Evolutionary conservation across 129 eudicot genomes (phyloP).

Genomic region (Escallonia rubra): DNA sequence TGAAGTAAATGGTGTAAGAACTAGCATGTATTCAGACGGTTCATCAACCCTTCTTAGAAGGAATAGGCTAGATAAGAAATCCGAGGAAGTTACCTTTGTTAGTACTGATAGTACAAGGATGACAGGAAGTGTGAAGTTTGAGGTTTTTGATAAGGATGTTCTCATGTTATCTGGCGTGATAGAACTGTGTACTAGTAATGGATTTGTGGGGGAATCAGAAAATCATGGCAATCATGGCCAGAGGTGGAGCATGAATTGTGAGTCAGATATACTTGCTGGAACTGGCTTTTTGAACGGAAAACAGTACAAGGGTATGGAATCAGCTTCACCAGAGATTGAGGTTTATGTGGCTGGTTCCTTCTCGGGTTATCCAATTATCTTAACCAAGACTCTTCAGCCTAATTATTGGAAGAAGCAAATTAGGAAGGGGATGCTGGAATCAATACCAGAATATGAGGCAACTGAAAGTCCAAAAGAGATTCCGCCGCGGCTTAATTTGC

Average conservation of each 20-base stretch:
- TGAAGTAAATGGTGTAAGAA: conserved; percentile 73
- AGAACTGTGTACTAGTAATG: conserved; percentile 46
- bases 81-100: conserved; percentile 80
- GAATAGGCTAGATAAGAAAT: conserved; percentile 70
- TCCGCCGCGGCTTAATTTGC: conserved; percentile 31
- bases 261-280: conserved; percentile 41
- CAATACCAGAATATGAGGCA: conserved; percentile 79
- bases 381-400: conserved; percentile 54
- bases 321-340: conserved; percentile 52
- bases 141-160: conserved; percentile 62
- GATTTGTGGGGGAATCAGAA: conserved; percentile 35
- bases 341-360: conserved; percentile 84
- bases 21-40: conserved; percentile 61
- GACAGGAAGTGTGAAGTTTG: conserved; percentile 73
- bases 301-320: conserved; percentile 28
- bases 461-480: conserved; percentile 29
- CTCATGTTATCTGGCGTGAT: conserved; percentile 57
- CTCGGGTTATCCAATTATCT: conserved; percentile 60
- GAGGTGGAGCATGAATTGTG: conserved; percentile 69
- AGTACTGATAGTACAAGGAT: conserved; percentile 70
- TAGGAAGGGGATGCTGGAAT: conserved; percentile 53
- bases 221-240: conserved; percentile 19
- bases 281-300: conserved; percentile 47
- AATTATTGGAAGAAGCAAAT: conserved; percentile 41
- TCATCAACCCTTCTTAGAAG: conserved; percentile 50